phyloP scores from a whole-genome alignment of 208 protist genomes.

The Acanthamoeba castellanii region DNA sequence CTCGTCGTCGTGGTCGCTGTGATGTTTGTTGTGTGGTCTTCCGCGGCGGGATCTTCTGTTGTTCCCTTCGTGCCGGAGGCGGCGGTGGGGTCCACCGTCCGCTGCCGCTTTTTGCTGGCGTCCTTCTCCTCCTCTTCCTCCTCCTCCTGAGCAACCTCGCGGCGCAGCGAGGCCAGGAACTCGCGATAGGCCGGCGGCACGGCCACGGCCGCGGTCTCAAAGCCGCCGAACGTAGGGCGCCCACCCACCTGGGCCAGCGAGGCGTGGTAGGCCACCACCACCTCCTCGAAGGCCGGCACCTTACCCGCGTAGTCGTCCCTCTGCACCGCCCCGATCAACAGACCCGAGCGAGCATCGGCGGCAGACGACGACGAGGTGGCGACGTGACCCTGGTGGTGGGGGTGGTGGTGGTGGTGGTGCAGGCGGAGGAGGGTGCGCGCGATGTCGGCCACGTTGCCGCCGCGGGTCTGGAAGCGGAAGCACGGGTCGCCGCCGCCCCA shows the following conservation, averaged over 20 bases:
- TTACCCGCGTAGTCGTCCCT: constrained; percentile 28
- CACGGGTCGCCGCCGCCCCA: constrained; percentile 40
- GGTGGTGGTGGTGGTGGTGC: background rate
- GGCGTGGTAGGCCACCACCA: constrained; percentile 14
- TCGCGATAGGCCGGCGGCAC: background rate
- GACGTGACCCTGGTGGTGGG: background rate
- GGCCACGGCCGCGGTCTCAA: background rate
- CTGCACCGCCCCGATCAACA: background rate
- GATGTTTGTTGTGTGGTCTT: background rate
- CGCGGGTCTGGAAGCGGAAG: constrained; percentile 15
- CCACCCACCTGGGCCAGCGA: constrained; percentile 11
- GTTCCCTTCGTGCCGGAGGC: no score
- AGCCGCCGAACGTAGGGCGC: constrained; percentile 1
- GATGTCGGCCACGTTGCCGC: constrained; percentile 20
- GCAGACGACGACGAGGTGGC: background rate
- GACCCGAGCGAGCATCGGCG: background rate
- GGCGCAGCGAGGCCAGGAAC: background rate
- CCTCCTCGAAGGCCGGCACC: constrained; percentile 20
- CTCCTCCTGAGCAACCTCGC: background rate
- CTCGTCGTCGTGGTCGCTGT: no score
- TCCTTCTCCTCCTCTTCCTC: no score
- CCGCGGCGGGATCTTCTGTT: no score
- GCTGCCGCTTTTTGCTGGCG: background rate
- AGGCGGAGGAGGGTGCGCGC: background rate
- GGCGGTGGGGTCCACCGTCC: no score